A percentile compares a stretch with the other conserved stretches of the same genome.
These are phyloP conservation scores for Serendipita sp. DNA, from an alignment of 768 basidiomycete species.

Conservation along the genomic window DNA sequence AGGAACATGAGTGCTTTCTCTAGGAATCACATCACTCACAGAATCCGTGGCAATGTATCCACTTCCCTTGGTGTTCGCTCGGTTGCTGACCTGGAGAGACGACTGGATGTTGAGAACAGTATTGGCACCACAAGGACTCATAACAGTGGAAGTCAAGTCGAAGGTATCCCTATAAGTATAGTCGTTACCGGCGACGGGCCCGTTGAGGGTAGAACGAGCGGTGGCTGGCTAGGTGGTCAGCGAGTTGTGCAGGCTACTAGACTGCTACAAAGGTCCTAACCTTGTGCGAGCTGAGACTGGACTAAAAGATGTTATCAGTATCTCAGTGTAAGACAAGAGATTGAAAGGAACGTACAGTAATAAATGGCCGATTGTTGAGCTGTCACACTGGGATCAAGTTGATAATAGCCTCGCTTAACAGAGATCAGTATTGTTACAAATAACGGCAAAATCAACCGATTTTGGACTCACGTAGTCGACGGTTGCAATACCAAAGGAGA, in stretches of 20 bases:
- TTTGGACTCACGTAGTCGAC: background rate
- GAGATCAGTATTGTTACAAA: too few relatives aligned
- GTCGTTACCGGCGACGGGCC: background rate
- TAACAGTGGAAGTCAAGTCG: background rate
- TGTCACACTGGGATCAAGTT: background rate
- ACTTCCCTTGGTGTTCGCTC: background rate
- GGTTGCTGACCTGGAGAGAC: slow-evolving; percentile 2
- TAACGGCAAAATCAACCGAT: too few relatives aligned
- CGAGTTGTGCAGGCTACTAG: background rate
- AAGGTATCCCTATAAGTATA: slow-evolving; percentile 1
- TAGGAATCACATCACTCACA: background rate
- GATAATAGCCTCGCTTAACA: background rate
- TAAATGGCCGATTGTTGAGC: background rate
- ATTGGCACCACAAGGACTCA: background rate
- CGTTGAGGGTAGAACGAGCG: background rate
- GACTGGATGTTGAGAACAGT: background rate
- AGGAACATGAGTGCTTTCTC: background rate
- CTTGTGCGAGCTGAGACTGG: slow-evolving; percentile 4
- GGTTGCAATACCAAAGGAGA: background rate
- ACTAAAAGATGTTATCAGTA: background rate
- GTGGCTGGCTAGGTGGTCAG: background rate
- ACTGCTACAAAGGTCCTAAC: background rate
- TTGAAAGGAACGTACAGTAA: background rate
- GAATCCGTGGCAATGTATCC: slow-evolving; percentile 4
- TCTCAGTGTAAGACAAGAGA: background rate